These are phyloP conservation scores for Escovopsis sp. DNA, from an alignment of 2,329 filamentous ascomycete species.

Conservation along the genomic window DNA sequence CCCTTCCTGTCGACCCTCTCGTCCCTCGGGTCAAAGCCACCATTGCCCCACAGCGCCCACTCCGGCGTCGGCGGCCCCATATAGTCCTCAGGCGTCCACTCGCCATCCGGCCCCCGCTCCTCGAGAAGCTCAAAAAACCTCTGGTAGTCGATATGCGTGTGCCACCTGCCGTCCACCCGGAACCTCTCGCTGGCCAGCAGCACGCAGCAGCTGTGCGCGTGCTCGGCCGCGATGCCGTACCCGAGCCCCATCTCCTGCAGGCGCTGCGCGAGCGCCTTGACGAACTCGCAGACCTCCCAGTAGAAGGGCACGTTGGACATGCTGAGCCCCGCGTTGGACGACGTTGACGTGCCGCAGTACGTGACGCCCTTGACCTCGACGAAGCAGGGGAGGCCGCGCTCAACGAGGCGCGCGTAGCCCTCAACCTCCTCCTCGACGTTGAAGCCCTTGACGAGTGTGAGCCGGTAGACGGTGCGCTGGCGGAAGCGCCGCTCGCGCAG, in stretches of 20 bases:
- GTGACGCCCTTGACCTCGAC: slow-evolving; percentile 95
- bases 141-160: slow-evolving; percentile 81
- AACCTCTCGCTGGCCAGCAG: slow-evolving; percentile 75
- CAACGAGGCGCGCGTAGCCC: slow-evolving; percentile 80
- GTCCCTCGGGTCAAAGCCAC: slow-evolving; percentile 86
- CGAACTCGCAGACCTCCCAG: slow-evolving; percentile 74
- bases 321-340: slow-evolving; percentile 70
- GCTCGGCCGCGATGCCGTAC: slow-evolving; percentile 89
- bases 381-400: slow-evolving; percentile 75
- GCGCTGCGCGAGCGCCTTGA: slow-evolving; percentile 55
- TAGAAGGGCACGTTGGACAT: slow-evolving; percentile 98
- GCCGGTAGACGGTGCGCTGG: slow-evolving; percentile 84
- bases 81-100: slow-evolving; percentile 83
- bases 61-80: slow-evolving; percentile 72
- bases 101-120: slow-evolving; percentile 43
- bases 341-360: slow-evolving; percentile 83
- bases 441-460: slow-evolving; percentile 95
- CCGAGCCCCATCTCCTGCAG: slow-evolving; percentile 54
- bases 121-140: slow-evolving; percentile 77
- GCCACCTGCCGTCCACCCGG: slow-evolving; percentile 62
- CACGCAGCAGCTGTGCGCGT: slow-evolving; percentile 88
- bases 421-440: slow-evolving; percentile 88
- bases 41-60: slow-evolving; percentile 90
- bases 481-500: slow-evolving; percentile 66
- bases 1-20: slow-evolving; percentile 79